Evolutionary conservation across 352 stramenopile species (phyloP), one percentile per base, ranked within the genome.

Genomic region (Globisporangium megalacanthum): DNA sequence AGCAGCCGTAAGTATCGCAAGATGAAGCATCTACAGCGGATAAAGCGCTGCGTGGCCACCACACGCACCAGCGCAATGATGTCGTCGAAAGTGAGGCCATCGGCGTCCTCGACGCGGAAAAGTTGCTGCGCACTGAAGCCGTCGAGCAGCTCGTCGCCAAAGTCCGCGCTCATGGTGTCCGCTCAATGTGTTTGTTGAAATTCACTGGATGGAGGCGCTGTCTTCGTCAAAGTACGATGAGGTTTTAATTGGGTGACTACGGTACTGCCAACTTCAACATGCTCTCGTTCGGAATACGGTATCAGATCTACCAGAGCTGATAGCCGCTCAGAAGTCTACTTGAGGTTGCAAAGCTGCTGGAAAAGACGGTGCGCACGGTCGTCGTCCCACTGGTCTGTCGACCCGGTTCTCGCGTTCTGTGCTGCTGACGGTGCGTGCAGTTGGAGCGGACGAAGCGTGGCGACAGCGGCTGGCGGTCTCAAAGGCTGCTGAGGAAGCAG

Each of bases 51-150:
- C 35, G 3, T 39, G 35, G 35, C 6, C 25, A 29, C 8, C 29
- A 9, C 22, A 62, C 52, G 56, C 66, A 89, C 81, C 53, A 95
- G 70, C 39, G 86, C 73, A 56, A 94, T 94, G 58, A 94, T 82
- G 66, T 95, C 85, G 59, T 95, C 85, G 55, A 90, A 93, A 39
- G 85, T 95, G 64, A 90, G 68, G 3, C 79, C 77, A 37, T 82
- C 75, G 68, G 71, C 79, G 54, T 90, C 77, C 42, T 88, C 80
- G 64, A 71, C 61, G 60, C 66, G 71, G 68, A 90, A 92, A 66
- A 92, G 69, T 64, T 89, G 74, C 62, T 83, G 49, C 39, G 78
- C 79, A 65, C 77, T 86, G 62, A 86, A 79, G 52, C 82, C 82
- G 62, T 92, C 79, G 51, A 68, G 72, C 9, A 89, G 52, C 48